phyloP scores from a whole-genome alignment of 495 filamentous ascomycete species.

The Trypethelium eluteriae region DNA sequence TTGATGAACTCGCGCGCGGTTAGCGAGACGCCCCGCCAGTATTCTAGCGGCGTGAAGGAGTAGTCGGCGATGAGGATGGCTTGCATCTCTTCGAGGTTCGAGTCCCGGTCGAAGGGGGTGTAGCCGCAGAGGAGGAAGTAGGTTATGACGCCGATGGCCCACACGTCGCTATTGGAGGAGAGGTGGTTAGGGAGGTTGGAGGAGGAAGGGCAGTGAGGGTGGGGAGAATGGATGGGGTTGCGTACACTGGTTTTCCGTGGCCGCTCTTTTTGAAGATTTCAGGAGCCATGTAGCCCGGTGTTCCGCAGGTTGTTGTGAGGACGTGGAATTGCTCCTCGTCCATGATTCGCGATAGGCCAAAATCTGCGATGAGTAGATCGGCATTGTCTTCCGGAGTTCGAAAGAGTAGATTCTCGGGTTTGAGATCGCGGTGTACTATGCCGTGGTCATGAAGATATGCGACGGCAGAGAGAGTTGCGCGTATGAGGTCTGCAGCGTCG shows the following conservation, averaged over 20 bases:
- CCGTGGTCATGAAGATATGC: conserved; percentile 97
- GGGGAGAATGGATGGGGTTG: conserved; percentile 12
- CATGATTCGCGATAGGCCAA: conserved; percentile 91
- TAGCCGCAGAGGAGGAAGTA: conserved; percentile 98
- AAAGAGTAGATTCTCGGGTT: conserved; percentile 73
- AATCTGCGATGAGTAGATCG: conserved; percentile 92
- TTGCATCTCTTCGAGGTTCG: conserved; percentile 98
- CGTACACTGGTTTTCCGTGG: conserved; percentile 72
- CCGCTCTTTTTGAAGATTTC: conserved; percentile 76
- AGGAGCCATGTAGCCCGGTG: conserved; percentile 91
- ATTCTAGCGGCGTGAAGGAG: conserved; percentile 88
- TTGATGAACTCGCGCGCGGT: conserved; percentile 84
- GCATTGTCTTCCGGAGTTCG: conserved; percentile 74
- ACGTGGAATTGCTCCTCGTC: conserved; percentile 99
- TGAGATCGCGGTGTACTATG: conserved; percentile 84
- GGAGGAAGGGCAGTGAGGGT: background rate
- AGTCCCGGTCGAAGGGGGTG: conserved; percentile 96
- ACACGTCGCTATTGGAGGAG: conserved; percentile 51
- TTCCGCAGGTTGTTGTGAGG: conserved; percentile 93
- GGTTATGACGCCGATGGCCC: conserved; percentile 76
- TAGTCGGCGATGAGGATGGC: conserved; percentile 96
- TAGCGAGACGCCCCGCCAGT: conserved; percentile 90
- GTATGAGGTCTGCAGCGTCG: conserved; percentile 90
- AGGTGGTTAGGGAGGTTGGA: conserved; percentile 11
- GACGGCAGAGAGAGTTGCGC: conserved; percentile 90